These are phyloP conservation scores for Papilionanthe hybrid DNA, from an alignment of 116 monocot species.

Conservation along the genomic window DNA sequence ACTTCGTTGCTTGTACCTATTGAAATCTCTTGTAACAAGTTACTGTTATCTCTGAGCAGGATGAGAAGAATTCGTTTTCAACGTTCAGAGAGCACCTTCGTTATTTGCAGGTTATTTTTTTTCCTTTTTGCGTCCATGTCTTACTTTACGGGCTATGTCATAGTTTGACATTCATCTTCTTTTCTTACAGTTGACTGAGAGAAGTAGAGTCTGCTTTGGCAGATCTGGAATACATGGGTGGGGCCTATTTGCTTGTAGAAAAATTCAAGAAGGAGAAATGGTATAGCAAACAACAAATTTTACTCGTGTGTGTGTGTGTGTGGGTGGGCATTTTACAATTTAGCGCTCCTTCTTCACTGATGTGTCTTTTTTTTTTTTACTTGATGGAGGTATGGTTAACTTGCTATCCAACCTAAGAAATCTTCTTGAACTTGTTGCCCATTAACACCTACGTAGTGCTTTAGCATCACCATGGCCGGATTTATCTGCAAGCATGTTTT, in stretches of 20 bases:
- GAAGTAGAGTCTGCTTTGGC: slow-evolving; percentile 78
- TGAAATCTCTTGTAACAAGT: background rate
- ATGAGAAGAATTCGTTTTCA: slow-evolving; percentile 64
- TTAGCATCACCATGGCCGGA: no score
- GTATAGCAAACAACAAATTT: slow-evolving; percentile 23
- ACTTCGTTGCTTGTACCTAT: background rate
- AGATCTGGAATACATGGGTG: slow-evolving; percentile 96
- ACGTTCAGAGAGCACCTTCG: slow-evolving; percentile 79
- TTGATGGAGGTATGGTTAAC: no score
- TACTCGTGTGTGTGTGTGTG: no score
- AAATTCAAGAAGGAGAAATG: slow-evolving; percentile 99
- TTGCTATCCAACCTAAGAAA: no score
- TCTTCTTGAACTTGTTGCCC: no score
- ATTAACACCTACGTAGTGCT: no score
- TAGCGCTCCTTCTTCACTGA: background rate
- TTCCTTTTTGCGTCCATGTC: background rate
- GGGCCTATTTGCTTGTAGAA: slow-evolving; percentile 84
- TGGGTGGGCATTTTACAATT: background rate
- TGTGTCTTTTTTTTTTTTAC: no score
- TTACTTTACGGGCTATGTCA: slow-evolving; percentile 7
- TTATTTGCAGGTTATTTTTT: slow-evolving; percentile 57
- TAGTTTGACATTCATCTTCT: slow-evolving; percentile 9
- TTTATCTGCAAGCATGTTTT: no score
- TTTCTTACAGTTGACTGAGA: slow-evolving; percentile 59
- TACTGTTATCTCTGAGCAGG: slow-evolving; percentile 32